Evolutionary conservation across 1,139 yeast species (phyloP).

Genomic region (Sugiyamaella pinicola): DNA sequence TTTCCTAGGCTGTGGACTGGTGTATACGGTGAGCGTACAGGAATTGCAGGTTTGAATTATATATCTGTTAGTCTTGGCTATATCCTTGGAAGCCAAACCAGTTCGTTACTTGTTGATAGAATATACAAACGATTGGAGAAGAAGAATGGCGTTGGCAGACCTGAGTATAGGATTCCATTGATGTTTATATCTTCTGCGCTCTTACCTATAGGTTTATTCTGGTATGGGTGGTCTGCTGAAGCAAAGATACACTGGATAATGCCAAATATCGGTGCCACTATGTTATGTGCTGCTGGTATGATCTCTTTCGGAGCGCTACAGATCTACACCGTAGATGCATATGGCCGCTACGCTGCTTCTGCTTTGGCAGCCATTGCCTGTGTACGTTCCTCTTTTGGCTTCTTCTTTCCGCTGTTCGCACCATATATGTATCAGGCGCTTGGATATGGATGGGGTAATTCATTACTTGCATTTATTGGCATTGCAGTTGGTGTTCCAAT

Average conservation of each 20-base stretch:
- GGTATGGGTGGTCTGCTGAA: conserved; percentile 68
- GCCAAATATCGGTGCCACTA: conserved; percentile 56
- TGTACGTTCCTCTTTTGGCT: conserved; percentile 60
- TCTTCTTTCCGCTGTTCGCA: conserved; percentile 48
- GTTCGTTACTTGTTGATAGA: conserved; percentile 44
- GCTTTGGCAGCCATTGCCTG: conserved; percentile 60
- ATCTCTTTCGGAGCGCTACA: conserved; percentile 61
- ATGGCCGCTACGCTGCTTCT: conserved; percentile 61
- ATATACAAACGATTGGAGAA: conserved; percentile 43
- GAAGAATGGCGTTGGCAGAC: conserved; percentile 49
- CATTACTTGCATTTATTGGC: conserved; percentile 54
- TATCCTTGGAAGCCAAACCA: conserved; percentile 47
- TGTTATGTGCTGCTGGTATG: conserved; percentile 57
- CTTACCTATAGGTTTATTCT: conserved; percentile 58
- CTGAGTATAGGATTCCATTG: conserved; percentile 52
- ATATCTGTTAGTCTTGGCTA: conserved; percentile 57
- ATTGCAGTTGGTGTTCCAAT: conserved; percentile 55
- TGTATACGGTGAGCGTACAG: conserved; percentile 50
- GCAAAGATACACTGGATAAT: conserved; percentile 53
- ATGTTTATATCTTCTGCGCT: conserved; percentile 50
- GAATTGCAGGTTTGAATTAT: conserved; percentile 60
- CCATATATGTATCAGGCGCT: conserved; percentile 38
- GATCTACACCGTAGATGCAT: conserved; percentile 62
- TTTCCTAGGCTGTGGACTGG: conserved; percentile 55
- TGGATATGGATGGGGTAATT: conserved; percentile 67